Conservation (phyloP, 441 rosid species). For the Gossypium gossypioides region DNA sequence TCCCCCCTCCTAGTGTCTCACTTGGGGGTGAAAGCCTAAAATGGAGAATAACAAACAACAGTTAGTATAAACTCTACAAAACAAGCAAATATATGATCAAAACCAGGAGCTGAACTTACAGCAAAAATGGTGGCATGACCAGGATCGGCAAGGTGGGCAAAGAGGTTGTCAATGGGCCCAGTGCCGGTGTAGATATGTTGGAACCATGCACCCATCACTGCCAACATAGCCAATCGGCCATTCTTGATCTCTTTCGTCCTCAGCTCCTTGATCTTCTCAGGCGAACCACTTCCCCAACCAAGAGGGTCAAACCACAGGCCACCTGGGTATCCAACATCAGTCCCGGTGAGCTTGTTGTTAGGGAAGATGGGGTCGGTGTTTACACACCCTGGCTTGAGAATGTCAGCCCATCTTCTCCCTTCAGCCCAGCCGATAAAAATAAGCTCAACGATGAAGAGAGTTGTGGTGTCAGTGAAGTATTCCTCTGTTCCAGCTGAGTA, state of each 20-base stretch:
- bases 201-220: slow-evolving; percentile 98
- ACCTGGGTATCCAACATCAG: slow-evolving; percentile 94
- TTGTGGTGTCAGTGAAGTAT: slow-evolving; percentile 92
- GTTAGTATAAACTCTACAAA: neutral
- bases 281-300: slow-evolving; percentile 81
- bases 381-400: slow-evolving; percentile 82
- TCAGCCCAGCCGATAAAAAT: slow-evolving; percentile 91
- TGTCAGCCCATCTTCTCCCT: slow-evolving; percentile 94
- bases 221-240: slow-evolving; percentile 90
- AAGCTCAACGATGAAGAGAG: slow-evolving; percentile 67
- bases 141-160: slow-evolving; percentile 93
- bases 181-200: slow-evolving; percentile 93
- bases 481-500: slow-evolving; percentile 75
- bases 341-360: slow-evolving; percentile 91
- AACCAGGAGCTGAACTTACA: slow-evolving; percentile 31
- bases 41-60: neutral
- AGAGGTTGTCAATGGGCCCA: slow-evolving; percentile 91
- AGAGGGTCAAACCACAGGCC: slow-evolving; percentile 96
- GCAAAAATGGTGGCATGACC: slow-evolving; percentile 90
- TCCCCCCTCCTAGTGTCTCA: slow-evolving; percentile 23
- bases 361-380: slow-evolving; percentile 95
- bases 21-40: slow-evolving; percentile 83
- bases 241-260: slow-evolving; percentile 93
- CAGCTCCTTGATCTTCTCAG: slow-evolving; percentile 72
- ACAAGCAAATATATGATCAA: neutral